These are phyloP conservation scores for Xerocomus brunneocitrinus DNA, from an alignment of 768 basidiomycete species.

Conservation along the genomic window DNA sequence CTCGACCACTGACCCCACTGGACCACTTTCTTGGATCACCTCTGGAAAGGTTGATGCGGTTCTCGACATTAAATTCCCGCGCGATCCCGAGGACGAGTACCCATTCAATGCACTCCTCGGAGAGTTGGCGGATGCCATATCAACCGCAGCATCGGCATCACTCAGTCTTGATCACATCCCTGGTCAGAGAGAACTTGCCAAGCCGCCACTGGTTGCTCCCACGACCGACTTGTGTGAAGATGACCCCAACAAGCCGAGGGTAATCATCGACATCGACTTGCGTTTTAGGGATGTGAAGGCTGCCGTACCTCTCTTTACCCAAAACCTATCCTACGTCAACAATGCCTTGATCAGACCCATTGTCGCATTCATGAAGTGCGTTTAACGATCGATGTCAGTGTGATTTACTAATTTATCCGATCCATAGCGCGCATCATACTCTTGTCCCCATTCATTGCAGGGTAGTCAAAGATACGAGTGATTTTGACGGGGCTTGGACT, in stretches of 20 bases:
- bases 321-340: slow-evolving; percentile 86
- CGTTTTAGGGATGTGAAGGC: slow-evolving; percentile 95
- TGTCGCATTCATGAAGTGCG: slow-evolving; percentile 97
- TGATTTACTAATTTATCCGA: slow-evolving; percentile 2
- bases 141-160: slow-evolving; percentile 51
- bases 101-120: slow-evolving; percentile 78
- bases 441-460: slow-evolving; percentile 91
- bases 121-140: slow-evolving; percentile 88
- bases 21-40: slow-evolving; percentile 94
- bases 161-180: slow-evolving; percentile 63
- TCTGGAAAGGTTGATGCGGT: slow-evolving; percentile 97
- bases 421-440: slow-evolving; percentile 80
- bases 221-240: slow-evolving; percentile 33
- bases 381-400: slow-evolving; percentile 7
- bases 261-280: slow-evolving; percentile 88
- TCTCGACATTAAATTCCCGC: slow-evolving; percentile 95
- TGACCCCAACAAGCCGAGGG: slow-evolving; percentile 38
- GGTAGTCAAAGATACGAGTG: slow-evolving; percentile 73
- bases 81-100: slow-evolving; percentile 63
- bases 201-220: slow-evolving; percentile 79
- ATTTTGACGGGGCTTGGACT: slow-evolving; percentile 97
- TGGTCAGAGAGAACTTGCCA: slow-evolving; percentile 80
- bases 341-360: slow-evolving; percentile 92
- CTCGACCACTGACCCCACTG: slow-evolving; percentile 70
- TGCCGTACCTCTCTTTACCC: slow-evolving; percentile 86